phyloP scores from a whole-genome alignment of 2,329 filamentous ascomycete genomes.

The Zarea fungicola region DNA sequence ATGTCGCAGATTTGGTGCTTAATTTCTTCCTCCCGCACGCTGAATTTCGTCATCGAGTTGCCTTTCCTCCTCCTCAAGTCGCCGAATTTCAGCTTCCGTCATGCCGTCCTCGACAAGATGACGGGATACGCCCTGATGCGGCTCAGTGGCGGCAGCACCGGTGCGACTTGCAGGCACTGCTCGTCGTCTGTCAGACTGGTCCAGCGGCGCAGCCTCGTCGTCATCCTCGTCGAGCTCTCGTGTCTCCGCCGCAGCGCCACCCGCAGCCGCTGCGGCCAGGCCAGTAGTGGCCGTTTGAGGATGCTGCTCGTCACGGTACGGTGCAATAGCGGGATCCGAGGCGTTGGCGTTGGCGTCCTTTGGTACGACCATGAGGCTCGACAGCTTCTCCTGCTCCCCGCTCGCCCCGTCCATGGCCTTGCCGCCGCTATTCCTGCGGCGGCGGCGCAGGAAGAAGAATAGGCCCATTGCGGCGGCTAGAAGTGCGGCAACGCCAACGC shows the following conservation, averaged over 20 bases:
- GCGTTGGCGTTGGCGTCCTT: slow-evolving; percentile 26
- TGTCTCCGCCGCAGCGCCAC: slow-evolving; percentile 13
- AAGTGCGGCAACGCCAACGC: slow-evolving; percentile 32
- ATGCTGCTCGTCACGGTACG: slow-evolving; percentile 4
- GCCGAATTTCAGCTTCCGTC: slow-evolving; percentile 50
- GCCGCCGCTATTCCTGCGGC: slow-evolving; percentile 21
- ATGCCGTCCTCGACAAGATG: slow-evolving; percentile 57
- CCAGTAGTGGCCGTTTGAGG: no score
- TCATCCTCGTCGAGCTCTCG: background rate
- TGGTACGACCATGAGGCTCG: slow-evolving; percentile 40
- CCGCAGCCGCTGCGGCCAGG: no score
- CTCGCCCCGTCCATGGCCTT: background rate
- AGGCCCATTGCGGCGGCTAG: slow-evolving; percentile 33
- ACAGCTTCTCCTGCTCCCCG: slow-evolving; percentile 4
- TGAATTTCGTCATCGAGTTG: slow-evolving; percentile 53
- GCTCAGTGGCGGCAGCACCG: slow-evolving; percentile 18
- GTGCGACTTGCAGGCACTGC: slow-evolving; percentile 11
- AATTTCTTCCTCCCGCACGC: slow-evolving; percentile 30
- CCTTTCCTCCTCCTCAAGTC: slow-evolving; percentile 53
- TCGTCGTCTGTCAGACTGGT: background rate
- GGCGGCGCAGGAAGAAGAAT: slow-evolving; percentile 38
- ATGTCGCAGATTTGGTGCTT: no score
- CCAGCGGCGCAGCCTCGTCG: background rate
- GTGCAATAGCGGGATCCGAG: slow-evolving; percentile 3
- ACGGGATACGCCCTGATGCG: slow-evolving; percentile 28